Evolutionary conservation across 495 filamentous ascomycete genomes (phyloP).

Genomic region (Tuber magnatum): DNA sequence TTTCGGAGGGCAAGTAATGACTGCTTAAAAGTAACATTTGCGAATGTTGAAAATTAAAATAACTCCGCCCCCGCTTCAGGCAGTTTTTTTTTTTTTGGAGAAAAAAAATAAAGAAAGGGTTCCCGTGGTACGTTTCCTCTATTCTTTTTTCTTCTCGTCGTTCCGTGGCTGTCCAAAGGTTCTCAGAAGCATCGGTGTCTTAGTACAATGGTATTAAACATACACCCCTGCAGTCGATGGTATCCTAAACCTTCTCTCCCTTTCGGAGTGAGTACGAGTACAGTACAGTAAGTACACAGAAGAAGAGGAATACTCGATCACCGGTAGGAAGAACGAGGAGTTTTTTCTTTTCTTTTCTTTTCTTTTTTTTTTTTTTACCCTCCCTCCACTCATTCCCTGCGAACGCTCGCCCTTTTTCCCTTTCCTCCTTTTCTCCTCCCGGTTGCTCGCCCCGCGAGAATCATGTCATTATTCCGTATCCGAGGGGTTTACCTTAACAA

Average conservation of each 20-base stretch:
- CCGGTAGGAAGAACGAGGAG: neutral
- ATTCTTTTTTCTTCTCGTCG: too few species aligned
- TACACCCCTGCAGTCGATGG: neutral
- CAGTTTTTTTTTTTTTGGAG: too few species aligned
- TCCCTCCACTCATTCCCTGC: neutral
- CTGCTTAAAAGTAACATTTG: neutral
- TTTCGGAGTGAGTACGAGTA: neutral
- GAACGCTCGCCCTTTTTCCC: neutral
- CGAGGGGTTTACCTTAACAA: slow-evolving; percentile 25
- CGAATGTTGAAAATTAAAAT: neutral
- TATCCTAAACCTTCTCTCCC: neutral
- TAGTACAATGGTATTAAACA: neutral
- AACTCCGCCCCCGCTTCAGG: neutral
- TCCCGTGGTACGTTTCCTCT: too few species aligned
- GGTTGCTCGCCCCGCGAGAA: slow-evolving; percentile 19
- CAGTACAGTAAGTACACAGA: neutral
- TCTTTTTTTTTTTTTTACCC: slow-evolving; percentile 7
- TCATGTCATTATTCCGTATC: slow-evolving; percentile 25
- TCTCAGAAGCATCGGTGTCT: neutral
- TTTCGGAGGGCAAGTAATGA: neutral
- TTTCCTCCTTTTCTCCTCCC: neutral
- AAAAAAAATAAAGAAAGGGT: too few species aligned
- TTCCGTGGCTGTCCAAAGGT: too few species aligned
- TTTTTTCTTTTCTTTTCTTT: slow-evolving; percentile 13
- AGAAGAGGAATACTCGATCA: neutral